Base-by-base conservation (phyloP, 495 filamentous ascomycete genomes). In the Extremus antarcticus region DNA sequence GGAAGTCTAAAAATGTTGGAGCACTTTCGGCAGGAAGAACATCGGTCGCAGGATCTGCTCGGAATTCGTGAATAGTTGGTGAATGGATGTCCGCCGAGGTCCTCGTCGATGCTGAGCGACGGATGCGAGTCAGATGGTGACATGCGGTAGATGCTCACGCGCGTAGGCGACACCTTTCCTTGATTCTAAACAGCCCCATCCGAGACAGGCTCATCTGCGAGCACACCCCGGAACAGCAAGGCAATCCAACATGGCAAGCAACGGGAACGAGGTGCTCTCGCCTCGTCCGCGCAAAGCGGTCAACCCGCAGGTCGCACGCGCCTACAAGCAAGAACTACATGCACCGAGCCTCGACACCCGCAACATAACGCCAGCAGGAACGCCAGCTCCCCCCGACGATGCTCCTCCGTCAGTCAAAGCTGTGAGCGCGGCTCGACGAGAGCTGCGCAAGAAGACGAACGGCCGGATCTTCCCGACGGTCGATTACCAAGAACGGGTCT, bases 401-500 rank as follows among this genome's bases (percentile, higher is more conserved):
- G 92, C 92, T 15, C 92, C 88, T 17, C 92, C 90, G 2, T 95
- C 90, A 1, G 82, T 82, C 25, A 81, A 87, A 57, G 89, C 88
- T 29, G 85, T 94, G 59, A 92, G 88, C 38, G 82, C 82, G 17
- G 89, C 84, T 16, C 80, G 88, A 57, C 88, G 88, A 68, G 87
- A 95, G 60, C 81, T 88, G 40, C 83, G 91, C 63, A 88, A 88
- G 39, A 80, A 87, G 66, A 78, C 43, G 82, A 86, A 58, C 85
- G 29, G 81, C 54, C 84, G 92, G 61, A 73, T 97, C 35, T 98
- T 98, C 67, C 92, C 94, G n/a, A 94, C 88, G 7, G 87, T 95
- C 62, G 85, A 94, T 64, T 98, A 90, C 72, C 79, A 87, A 11
- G 84, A 85, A n/a, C 83, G 92, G 29, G 87, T 96, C 17, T 96